These are phyloP conservation scores for Piedraia hortae DNA, from an alignment of 2,329 filamentous ascomycete species.

Conservation along the genomic window DNA sequence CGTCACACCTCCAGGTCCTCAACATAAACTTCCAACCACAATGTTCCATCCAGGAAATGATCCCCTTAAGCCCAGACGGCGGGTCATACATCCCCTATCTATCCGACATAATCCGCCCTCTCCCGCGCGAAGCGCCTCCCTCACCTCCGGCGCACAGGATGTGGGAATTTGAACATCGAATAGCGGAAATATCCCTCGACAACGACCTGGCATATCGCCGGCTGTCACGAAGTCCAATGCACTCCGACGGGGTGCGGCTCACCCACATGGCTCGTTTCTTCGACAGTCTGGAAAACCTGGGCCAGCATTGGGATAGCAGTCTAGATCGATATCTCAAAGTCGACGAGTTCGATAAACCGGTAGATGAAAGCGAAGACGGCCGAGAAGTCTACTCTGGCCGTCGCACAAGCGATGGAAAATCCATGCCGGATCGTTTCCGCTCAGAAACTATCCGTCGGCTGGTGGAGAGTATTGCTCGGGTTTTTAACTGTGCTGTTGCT, in stretches of 20 bases:
- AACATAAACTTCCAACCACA: conserved; percentile 16
- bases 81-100: conserved; percentile 14
- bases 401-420: conserved; percentile 26
- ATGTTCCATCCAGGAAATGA: conserved; percentile 15
- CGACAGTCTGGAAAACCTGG: conserved; percentile 28
- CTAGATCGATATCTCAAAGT: conserved; percentile 26
- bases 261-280: conserved; percentile 33
- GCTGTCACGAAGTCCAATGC: conserved; percentile 23
- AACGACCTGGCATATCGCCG: conserved; percentile 31
- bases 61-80: conserved; percentile 12
- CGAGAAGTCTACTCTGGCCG: conserved; percentile 34
- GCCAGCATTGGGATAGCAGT: conserved; percentile 34
- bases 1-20: conserved; percentile 15
- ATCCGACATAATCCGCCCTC: conserved; percentile 1
- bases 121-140: conserved; percentile 8
- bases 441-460: conserved; percentile 28
- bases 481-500: conserved; percentile 27
- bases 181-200: conserved; percentile 24
- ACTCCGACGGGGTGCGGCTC: conserved; percentile 17
- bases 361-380: too few relatives aligned
- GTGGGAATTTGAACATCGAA: conserved; percentile 10
- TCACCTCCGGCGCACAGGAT: background rate
- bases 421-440: conserved; percentile 31
- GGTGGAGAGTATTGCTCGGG: conserved; percentile 29
- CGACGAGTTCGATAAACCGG: too few relatives aligned